A percentile compares a stretch with the other conserved stretches of the same genome.
Evolutionary conservation across 129 eudicot species (phyloP).

Genomic region (Logfia minima): DNA sequence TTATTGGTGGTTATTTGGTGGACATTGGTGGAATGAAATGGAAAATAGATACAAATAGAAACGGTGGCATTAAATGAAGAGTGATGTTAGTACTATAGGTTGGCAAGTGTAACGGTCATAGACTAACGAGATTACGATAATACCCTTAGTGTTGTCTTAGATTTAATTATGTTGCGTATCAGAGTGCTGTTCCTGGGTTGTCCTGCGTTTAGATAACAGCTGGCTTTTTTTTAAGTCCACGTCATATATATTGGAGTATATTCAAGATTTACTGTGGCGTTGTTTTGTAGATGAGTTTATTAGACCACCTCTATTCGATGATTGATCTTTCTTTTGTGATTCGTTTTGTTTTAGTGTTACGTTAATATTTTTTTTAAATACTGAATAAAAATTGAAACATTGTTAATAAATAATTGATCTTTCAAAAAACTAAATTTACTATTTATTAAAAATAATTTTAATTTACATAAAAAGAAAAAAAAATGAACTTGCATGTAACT

Average conservation of each 20-base stretch:
- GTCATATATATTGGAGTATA: not conserved
- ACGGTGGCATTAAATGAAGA: constrained; percentile 30
- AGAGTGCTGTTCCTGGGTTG: not conserved
- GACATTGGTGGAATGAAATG: constrained; percentile 9
- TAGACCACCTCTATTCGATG: too few species aligned
- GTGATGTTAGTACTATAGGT: constrained; percentile 20
- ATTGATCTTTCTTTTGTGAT: too few species aligned
- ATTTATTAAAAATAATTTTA: too few species aligned
- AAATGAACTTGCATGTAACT: too few species aligned
- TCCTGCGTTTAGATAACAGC: constrained; percentile 18
- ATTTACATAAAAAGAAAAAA: too few species aligned
- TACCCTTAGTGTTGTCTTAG: not conserved
- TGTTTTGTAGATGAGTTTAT: too few species aligned
- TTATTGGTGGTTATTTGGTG: constrained; percentile 20
- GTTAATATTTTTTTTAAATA: too few species aligned
- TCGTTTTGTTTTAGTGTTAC: too few species aligned
- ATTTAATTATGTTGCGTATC: not conserved
- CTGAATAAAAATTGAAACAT: too few species aligned
- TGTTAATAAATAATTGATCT: too few species aligned
- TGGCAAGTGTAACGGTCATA: constrained; percentile 38
- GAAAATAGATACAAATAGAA: constrained; percentile 10
- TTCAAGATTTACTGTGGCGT: too few species aligned
- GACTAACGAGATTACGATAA: constrained; percentile 13
- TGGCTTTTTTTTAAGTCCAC: constrained; percentile 17
- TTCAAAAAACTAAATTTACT: too few species aligned